phyloP scores from a whole-genome alignment of 176 grass and related monocot species.

The Raddia guianensis region DNA sequence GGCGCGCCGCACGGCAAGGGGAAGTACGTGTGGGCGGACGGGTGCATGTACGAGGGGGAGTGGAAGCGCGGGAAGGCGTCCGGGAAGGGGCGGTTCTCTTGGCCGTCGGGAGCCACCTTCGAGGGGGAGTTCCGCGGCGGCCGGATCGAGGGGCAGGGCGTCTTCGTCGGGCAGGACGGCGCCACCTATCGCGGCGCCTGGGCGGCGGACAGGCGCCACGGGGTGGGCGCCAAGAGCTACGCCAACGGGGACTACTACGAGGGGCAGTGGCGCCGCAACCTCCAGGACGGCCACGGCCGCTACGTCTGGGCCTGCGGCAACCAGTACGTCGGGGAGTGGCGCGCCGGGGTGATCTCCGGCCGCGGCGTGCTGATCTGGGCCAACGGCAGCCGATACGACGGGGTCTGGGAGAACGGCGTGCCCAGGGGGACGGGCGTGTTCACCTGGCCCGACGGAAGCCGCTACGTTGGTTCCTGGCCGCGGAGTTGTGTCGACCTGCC shows the following conservation, averaged over 20 bases:
- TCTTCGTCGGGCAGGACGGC: conserved; percentile 70
- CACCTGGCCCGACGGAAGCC: conserved; percentile 89
- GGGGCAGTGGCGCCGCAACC: conserved; percentile 83
- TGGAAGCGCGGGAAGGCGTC: conserved; percentile 78
- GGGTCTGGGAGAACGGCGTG: conserved; percentile 84
- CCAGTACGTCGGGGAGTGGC: conserved; percentile 97
- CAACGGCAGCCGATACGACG: conserved; percentile 94
- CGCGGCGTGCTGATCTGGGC: conserved; percentile 89
- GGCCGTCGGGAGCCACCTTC: conserved; percentile 90
- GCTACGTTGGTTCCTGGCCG: conserved; percentile 81
- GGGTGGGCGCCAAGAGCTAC: conserved; percentile 75
- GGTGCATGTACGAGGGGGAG: conserved; percentile 95
- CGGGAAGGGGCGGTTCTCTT: conserved; percentile 87
- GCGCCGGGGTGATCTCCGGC: conserved; percentile 82
- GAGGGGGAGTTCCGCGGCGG: conserved; percentile 85
- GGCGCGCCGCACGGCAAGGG: conserved; percentile 75
- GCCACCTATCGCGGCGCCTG: conserved; percentile 81
- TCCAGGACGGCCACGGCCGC: conserved; percentile 88
- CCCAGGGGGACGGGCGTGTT: conserved; percentile 77
- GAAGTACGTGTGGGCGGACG: conserved; percentile 88
- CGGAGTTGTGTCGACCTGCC: conserved; percentile 54
- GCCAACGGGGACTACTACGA: conserved; percentile 96
- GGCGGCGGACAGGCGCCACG: conserved; percentile 76
- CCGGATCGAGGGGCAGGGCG: conserved; percentile 83
- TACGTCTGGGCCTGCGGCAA: conserved; percentile 93